These are phyloP conservation scores for Fusarium goolgardi DNA, from an alignment of 2,329 filamentous ascomycete species.

Conservation along the genomic window DNA sequence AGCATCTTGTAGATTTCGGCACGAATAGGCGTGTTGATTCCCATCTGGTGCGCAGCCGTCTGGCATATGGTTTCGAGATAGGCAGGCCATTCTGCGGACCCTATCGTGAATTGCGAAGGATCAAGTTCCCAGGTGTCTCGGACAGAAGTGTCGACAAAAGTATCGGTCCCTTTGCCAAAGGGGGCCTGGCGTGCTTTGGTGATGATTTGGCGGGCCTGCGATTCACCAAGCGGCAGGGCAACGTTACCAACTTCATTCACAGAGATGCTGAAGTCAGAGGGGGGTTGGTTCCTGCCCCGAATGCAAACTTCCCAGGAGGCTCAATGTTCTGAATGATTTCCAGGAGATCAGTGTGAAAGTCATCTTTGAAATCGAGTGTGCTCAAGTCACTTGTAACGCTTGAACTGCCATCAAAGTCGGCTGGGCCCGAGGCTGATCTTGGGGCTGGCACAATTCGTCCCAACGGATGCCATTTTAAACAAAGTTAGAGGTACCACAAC, in stretches of 20 bases:
- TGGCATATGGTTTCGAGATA: too few species aligned
- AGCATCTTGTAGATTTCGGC: constrained; percentile 61
- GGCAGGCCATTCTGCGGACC: too few species aligned
- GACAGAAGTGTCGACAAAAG: too few species aligned
- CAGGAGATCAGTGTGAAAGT: constrained; percentile 7
- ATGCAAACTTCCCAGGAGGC: neutral
- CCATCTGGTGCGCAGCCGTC: too few species aligned
- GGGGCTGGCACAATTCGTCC: too few species aligned
- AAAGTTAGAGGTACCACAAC: neutral
- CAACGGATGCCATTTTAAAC: neutral
- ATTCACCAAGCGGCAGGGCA: neutral
- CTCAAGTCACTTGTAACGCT: neutral
- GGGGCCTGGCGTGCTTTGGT: too few species aligned
- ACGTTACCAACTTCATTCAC: constrained; percentile 1
- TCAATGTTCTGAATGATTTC: constrained; percentile 6
- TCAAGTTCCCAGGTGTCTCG: too few species aligned
- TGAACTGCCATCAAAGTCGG: neutral
- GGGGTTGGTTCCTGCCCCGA: neutral
- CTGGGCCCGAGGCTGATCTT: too few species aligned
- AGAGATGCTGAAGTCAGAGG: constrained; percentile 2
- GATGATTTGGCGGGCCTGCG: constrained; percentile 4
- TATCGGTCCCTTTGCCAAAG: too few species aligned
- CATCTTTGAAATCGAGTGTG: neutral
- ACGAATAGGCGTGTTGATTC: constrained; percentile 47
- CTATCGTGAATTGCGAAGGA: too few species aligned